Conservation (phyloP, 2,329 filamentous ascomycete species). For the Fusarium multiceps region DNA sequence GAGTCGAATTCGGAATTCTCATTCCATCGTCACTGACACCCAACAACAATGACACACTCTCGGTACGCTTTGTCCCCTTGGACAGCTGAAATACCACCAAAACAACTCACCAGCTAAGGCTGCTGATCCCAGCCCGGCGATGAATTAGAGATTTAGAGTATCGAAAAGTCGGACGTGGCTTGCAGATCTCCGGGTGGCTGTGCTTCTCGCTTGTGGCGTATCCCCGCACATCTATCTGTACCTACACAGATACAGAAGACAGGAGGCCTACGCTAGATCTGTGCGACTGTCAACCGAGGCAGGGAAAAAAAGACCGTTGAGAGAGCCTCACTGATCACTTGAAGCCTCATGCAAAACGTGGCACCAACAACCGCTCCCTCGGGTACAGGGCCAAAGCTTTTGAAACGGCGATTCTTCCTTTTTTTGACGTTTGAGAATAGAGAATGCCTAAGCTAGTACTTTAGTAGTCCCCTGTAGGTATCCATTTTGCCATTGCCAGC, state of each 20-base stretch:
- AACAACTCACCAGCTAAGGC: constrained; percentile 35
- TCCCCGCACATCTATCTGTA: not conserved
- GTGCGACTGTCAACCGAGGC: constrained; percentile 12
- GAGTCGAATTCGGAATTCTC: not conserved
- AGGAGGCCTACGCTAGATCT: constrained; percentile 38
- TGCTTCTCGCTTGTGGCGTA: constrained; percentile 34
- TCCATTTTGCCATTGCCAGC: not conserved
- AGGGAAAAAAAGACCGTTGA: constrained; percentile 21
- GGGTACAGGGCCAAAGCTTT: constrained; percentile 15
- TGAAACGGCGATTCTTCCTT: constrained; percentile 12
- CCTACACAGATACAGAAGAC: not conserved
- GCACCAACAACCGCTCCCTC: constrained; percentile 36
- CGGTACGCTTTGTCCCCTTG: constrained; percentile 36
- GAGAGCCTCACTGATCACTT: constrained; percentile 28
- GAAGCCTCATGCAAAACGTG: constrained; percentile 36
- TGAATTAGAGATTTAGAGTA: constrained; percentile 7
- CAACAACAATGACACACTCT: constrained; percentile 6
- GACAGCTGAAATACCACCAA: constrained; percentile 41
- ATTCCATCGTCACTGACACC: constrained; percentile 1
- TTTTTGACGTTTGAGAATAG: constrained; percentile 2
- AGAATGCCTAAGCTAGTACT: not conserved
- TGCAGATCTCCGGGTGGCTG: constrained; percentile 39
- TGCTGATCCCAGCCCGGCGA: constrained; percentile 27
- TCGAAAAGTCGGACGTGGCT: constrained; percentile 26
- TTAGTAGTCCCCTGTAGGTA: not conserved